These are phyloP conservation scores for Entoloma clypeatum DNA, from an alignment of 1,284 basidiomycete genomes.

Conservation along the genomic window DNA sequence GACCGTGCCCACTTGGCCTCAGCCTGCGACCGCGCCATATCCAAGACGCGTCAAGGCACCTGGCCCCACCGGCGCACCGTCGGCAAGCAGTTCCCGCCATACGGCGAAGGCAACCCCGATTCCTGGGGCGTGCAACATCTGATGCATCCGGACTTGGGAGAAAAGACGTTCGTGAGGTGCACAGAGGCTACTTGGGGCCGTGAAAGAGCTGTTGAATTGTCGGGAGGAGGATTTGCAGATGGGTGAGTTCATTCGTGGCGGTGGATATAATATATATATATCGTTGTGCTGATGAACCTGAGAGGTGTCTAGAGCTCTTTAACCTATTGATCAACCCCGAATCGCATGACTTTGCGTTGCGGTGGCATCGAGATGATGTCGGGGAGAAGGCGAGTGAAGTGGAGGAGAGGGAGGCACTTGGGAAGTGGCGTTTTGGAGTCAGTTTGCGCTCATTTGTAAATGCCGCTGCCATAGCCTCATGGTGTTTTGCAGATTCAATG, in stretches of 20 bases:
- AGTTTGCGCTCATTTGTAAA: slow-evolving; percentile 19
- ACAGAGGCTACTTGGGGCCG: slow-evolving; percentile 46
- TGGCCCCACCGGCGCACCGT: slow-evolving; percentile 75
- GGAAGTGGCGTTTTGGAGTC: slow-evolving; percentile 66
- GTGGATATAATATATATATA: background rate
- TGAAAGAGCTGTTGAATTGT: slow-evolving; percentile 53
- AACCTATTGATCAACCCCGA: slow-evolving; percentile 76
- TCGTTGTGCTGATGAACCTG: background rate
- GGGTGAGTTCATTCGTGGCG: slow-evolving; percentile 44
- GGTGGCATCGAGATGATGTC: slow-evolving; percentile 85
- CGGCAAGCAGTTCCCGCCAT: slow-evolving; percentile 82
- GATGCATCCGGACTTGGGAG: slow-evolving; percentile 70
- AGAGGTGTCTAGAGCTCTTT: slow-evolving; percentile 57
- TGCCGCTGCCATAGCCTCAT: slow-evolving; percentile 4
- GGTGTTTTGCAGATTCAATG: slow-evolving; percentile 67
- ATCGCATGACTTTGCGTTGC: slow-evolving; percentile 65
- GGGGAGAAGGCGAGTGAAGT: slow-evolving; percentile 56
- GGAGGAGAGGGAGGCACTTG: slow-evolving; percentile 60
- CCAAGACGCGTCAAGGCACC: slow-evolving; percentile 54
- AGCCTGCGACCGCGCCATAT: slow-evolving; percentile 53
- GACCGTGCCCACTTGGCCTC: slow-evolving; percentile 41
- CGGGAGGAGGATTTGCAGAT: slow-evolving; percentile 62
- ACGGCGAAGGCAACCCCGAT: slow-evolving; percentile 54
- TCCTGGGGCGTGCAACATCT: slow-evolving; percentile 80
- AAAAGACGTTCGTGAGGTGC: slow-evolving; percentile 60